A percentile compares a stretch with the other conserved stretches of the same genome.
These are phyloP conservation scores for Aspergillus clavatus DNA, from an alignment of 2,329 filamentous ascomycete genomes.

Conservation along the genomic window DNA sequence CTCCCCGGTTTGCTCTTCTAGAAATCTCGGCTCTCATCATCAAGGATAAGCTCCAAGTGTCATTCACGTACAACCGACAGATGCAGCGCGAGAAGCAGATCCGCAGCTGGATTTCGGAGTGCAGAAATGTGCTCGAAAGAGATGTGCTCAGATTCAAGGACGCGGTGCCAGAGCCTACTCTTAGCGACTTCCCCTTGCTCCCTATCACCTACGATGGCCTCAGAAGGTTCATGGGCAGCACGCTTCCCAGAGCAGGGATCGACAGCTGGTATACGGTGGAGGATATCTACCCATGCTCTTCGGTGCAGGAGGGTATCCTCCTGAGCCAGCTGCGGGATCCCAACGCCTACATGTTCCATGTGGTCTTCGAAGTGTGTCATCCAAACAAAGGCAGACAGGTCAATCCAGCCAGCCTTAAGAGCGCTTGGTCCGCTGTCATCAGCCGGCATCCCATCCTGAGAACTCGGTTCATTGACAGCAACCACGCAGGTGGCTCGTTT, in stretches of 20 bases:
- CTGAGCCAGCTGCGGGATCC: conserved; percentile 36
- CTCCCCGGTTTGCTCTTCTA: conserved; percentile 46
- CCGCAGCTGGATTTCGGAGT: conserved; percentile 41
- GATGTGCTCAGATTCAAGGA: conserved; percentile 22
- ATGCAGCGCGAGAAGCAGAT: conserved; percentile 45
- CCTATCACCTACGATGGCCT: conserved; percentile 40
- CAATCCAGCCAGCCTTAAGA: conserved; percentile 24
- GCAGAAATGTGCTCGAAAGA: conserved; percentile 33
- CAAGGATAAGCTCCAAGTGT: conserved; percentile 44
- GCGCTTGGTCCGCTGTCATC: conserved; percentile 31
- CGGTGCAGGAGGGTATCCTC: conserved; percentile 36
- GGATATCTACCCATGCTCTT: conserved; percentile 35
- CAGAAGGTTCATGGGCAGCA: conserved; percentile 29
- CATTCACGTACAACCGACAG: conserved; percentile 47
- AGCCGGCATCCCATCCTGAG: conserved; percentile 31
- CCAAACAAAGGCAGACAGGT: conserved; percentile 14
- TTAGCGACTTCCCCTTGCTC: conserved; percentile 44
- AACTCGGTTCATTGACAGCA: conserved; percentile 33
- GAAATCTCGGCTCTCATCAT: conserved; percentile 49
- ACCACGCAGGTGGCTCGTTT: conserved; percentile 30
- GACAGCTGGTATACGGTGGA: conserved; percentile 25
- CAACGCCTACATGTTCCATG: conserved; percentile 34
- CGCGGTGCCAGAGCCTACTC: conserved; percentile 29
- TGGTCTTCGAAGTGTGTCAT: conserved; percentile 31
- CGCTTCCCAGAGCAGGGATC: conserved; percentile 35